Evolutionary conservation across 2,329 filamentous ascomycete genomes (phyloP), one percentile per base, ranked within the genome.

Genomic region (Talaromyces sp.): DNA sequence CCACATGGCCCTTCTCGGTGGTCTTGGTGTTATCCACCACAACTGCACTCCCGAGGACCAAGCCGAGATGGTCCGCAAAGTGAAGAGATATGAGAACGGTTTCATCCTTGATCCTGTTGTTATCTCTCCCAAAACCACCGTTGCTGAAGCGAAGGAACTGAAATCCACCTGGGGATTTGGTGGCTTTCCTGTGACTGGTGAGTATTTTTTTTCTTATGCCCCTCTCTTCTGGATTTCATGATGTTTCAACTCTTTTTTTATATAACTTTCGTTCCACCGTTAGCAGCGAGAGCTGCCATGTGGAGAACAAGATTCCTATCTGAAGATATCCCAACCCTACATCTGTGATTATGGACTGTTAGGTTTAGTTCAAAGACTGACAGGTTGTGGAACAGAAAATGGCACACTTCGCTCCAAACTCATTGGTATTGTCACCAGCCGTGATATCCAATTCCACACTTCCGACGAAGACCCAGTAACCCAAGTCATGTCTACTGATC

Each of bases 241-340:
- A 91, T 84, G 85, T 83, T 57, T 51, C 44, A 52, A 57, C 63
- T 36, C 65, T 61, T 63, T 62, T 66, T 51, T 75, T 53, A 81
- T 86, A 90, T 97, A 98, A 98, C 95, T 99, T 99, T 99, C 95
- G 95, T 99, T 99, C 95, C 93, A 93, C 95, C 92, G 91, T 85
- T 85, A 96, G 88, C 86, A 89, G 90, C 88, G 84, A 84, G 81
- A 87, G 75, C 85, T 85, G 90, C 91, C 84, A 82, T 96, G 92
- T 85, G 91, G 92, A 96, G 79, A 83, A 79, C 80, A 73, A 72
- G 73, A 77, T 77, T 77, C 39, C 77, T 74, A 76, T 78, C 80
- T 85, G 82, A 85, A 66, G 68, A 67, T 49, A 58, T 58, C 63
- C 44, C 55, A 57, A 59, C 55, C 22, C 47, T 47, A 57, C 62